Percentiles rank a stretch among this genome's conserved stretches.
Conservation (phyloP, 2,329 filamentous ascomycete genomes). For the Hypoxylon sp. region DNA sequence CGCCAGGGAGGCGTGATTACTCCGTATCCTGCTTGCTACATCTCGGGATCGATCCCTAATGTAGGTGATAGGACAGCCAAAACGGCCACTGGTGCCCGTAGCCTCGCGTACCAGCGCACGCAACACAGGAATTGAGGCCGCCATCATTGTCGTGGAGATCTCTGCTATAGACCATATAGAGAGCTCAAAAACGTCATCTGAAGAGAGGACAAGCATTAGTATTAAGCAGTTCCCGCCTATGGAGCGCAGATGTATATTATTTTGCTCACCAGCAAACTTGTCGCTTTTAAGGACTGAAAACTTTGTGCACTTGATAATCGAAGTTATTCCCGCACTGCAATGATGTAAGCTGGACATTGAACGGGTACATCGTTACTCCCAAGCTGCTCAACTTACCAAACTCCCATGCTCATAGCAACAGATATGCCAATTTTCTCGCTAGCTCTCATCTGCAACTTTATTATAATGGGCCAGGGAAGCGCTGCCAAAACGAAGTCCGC, state of each 20-base stretch:
- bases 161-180: conserved; percentile 53
- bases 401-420: conserved; percentile 57
- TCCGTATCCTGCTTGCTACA: conserved; percentile 16
- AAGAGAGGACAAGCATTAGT: neutral
- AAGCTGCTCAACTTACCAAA: conserved; percentile 48
- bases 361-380: neutral
- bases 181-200: conserved; percentile 47
- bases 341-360: neutral
- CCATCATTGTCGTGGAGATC: conserved; percentile 56
- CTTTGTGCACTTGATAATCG: conserved; percentile 40
- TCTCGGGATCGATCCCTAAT: conserved; percentile 23
- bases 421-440: conserved; percentile 58
- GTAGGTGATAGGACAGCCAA: conserved; percentile 18
- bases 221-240: neutral
- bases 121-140: conserved; percentile 55
- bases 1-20: conserved; percentile 6
- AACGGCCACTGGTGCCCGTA: conserved; percentile 14
- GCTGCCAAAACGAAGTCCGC: conserved; percentile 58
- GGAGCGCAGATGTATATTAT: neutral
- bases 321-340: conserved; percentile 41
- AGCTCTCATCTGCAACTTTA: conserved; percentile 55
- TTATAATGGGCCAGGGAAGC: conserved; percentile 58
- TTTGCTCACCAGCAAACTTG: conserved; percentile 33
- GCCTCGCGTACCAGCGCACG: conserved; percentile 50
- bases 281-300: conserved; percentile 29